Evolutionary conservation across 805 yeast species (phyloP).

Genomic region (Pichia cabralensis): DNA sequence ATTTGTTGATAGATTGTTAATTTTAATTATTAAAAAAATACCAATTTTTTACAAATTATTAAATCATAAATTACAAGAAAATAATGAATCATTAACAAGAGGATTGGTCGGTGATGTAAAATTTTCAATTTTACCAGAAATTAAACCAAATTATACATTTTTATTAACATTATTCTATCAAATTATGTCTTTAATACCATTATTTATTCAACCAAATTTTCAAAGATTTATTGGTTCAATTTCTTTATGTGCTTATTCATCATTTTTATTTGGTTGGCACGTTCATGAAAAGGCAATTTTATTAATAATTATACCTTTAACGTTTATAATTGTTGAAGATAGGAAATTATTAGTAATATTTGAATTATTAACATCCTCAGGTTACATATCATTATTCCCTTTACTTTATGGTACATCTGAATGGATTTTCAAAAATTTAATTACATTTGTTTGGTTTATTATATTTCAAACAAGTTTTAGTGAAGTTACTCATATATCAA

Average conservation of each 20-base stretch:
- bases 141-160: slow-evolving; percentile 71
- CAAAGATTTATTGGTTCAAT: slow-evolving; percentile 75
- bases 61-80: neutral
- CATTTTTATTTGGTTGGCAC: slow-evolving; percentile 96
- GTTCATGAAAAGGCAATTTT: slow-evolving; percentile 98
- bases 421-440: slow-evolving; percentile 62
- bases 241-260: slow-evolving; percentile 83
- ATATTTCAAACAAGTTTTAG: slow-evolving; percentile 64
- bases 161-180: slow-evolving; percentile 79
- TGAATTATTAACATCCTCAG: slow-evolving; percentile 63
- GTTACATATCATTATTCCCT: slow-evolving; percentile 84
- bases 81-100: slow-evolving; percentile 37
- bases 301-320: slow-evolving; percentile 77
- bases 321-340: slow-evolving; percentile 65
- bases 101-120: slow-evolving; percentile 90
- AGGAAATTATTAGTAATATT: slow-evolving; percentile 63
- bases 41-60: slow-evolving; percentile 12
- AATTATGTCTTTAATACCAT: slow-evolving; percentile 62
- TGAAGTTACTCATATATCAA: slow-evolving; percentile 45
- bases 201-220: slow-evolving; percentile 60
- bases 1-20: slow-evolving; percentile 61
- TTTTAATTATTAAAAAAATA: slow-evolving; percentile 26
- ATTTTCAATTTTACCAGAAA: slow-evolving; percentile 71
- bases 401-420: slow-evolving; percentile 72
- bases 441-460: slow-evolving; percentile 80